Percentiles rank a stretch among this genome's conserved stretches.
Conservation (phyloP, 768 basidiomycete genomes). For the Xerocomus spinulosus region DNA sequence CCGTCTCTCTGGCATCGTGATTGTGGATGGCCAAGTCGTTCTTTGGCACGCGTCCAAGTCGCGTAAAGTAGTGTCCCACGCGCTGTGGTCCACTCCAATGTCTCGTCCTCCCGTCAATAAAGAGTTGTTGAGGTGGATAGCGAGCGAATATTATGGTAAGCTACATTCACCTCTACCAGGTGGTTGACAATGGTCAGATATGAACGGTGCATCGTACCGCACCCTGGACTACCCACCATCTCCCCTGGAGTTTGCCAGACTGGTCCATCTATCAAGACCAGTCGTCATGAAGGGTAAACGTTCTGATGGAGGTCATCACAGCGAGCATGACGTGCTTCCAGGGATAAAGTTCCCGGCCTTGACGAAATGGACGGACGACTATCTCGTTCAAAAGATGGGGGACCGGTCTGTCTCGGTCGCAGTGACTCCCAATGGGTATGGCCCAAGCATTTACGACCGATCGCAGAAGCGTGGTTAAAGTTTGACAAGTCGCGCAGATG, state of each 20-base stretch:
- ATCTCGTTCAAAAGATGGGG: slow-evolving; percentile 55
- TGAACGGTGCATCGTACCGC: slow-evolving; percentile 54
- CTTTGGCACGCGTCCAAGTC: not conserved
- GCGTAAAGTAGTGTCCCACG: slow-evolving; percentile 17
- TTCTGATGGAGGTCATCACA: not conserved
- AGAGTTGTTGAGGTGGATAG: slow-evolving; percentile 33
- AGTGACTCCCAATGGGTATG: slow-evolving; percentile 80
- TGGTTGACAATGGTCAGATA: slow-evolving; percentile 41
- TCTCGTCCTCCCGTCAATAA: slow-evolving; percentile 9
- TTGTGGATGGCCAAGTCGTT: not conserved
- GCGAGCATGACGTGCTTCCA: slow-evolving; percentile 21
- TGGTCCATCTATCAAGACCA: slow-evolving; percentile 67
- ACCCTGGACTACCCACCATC: slow-evolving; percentile 54
- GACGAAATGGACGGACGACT: slow-evolving; percentile 61
- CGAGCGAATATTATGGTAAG: slow-evolving; percentile 34
- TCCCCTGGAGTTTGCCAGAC: slow-evolving; percentile 61
- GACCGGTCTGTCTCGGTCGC: slow-evolving; percentile 61
- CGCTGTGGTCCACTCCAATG: slow-evolving; percentile 16
- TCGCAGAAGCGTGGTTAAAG: slow-evolving; percentile 12
- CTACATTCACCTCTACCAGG: not conserved
- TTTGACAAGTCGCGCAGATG: slow-evolving; percentile 63
- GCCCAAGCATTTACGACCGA: not conserved
- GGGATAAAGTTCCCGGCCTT: slow-evolving; percentile 46
- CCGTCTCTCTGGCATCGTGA: slow-evolving; percentile 24
- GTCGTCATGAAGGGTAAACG: slow-evolving; percentile 65